Evolutionary conservation across 116 monocot genomes (phyloP).

Genomic region (Thalassia testudinum): DNA sequence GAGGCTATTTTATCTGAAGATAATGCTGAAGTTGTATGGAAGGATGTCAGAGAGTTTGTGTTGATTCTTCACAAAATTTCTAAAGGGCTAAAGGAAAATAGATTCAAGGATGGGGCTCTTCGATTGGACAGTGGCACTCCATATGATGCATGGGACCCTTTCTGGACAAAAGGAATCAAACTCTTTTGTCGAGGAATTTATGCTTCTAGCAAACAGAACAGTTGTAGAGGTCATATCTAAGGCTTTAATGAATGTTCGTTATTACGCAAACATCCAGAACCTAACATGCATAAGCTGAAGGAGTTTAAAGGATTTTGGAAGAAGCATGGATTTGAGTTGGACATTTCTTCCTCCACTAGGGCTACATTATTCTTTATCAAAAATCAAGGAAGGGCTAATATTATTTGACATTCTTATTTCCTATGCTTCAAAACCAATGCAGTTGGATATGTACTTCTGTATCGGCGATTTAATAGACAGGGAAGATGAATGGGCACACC

Average conservation of each 20-base stretch:
- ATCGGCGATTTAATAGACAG: constrained; percentile 52
- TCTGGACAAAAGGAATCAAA: constrained; percentile 44
- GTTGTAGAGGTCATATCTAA: constrained; percentile 68
- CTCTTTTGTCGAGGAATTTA: constrained; percentile 78
- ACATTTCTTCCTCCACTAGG: constrained; percentile 65
- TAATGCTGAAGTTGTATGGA: constrained; percentile 16
- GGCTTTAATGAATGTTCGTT: constrained; percentile 65
- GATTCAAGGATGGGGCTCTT: constrained; percentile 77
- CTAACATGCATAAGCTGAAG: constrained; percentile 61
- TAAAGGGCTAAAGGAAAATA: constrained; percentile 41
- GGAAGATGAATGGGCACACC: constrained; percentile 80
- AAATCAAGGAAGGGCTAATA: constrained; percentile 50
- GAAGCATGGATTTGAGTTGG: constrained; percentile 72
- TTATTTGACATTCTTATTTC: constrained; percentile 63
- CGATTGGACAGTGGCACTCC: constrained; percentile 51
- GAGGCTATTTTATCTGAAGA: constrained; percentile 5
- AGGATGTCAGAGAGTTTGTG: constrained; percentile 42
- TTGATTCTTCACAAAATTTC: constrained; percentile 45
- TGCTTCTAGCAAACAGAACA: constrained; percentile 75
- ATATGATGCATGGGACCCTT: constrained; percentile 38
- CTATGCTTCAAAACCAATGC: constrained; percentile 87
- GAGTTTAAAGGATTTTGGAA: constrained; percentile 78
- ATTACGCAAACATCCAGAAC: constrained; percentile 84
- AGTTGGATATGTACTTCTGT: constrained; percentile 69
- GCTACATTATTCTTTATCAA: constrained; percentile 56